Percentiles rank a stretch among this genome's conserved stretches.
These are phyloP conservation scores for Ophiocytium majus DNA, from an alignment of 352 stramenopile genomes.

Conservation along the genomic window DNA sequence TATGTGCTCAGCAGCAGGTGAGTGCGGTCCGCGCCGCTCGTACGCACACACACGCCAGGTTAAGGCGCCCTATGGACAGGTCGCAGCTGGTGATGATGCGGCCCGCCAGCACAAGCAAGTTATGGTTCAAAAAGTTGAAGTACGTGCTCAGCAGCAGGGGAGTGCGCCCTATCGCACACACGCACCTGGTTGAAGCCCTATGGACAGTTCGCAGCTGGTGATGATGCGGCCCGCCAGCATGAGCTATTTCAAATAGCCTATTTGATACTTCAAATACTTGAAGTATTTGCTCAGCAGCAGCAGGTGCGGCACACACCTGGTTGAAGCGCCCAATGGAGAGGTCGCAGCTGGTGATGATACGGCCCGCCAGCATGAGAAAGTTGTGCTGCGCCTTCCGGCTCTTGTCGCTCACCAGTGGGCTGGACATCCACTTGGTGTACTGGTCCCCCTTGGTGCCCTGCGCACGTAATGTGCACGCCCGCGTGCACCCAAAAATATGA, in stretches of 20 bases:
- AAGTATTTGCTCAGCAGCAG: too few relatives aligned
- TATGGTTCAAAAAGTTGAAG: too few relatives aligned
- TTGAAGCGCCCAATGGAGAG: conserved; percentile 21
- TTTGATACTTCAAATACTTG: too few relatives aligned
- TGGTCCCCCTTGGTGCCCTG: conserved; percentile 47
- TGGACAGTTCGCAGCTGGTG: not conserved
- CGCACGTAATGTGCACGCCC: too few relatives aligned
- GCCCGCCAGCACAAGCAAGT: conserved; percentile 39
- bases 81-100: not conserved
- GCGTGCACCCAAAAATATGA: not conserved
- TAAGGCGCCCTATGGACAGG: conserved; percentile 4
- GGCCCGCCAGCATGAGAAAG: conserved; percentile 39
- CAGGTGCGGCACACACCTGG: not conserved
- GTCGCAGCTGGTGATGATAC: conserved; percentile 16
- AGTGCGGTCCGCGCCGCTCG: too few relatives aligned
- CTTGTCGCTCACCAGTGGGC: conserved; percentile 32
- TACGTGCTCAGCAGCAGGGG: too few relatives aligned
- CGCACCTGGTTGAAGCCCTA: conserved; percentile 15
- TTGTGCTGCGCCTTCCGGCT: conserved; percentile 40
- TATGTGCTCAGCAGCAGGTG: too few relatives aligned
- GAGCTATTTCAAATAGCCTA: too few relatives aligned
- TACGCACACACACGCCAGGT: not conserved
- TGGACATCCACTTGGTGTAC: conserved; percentile 53
- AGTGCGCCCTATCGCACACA: too few relatives aligned
- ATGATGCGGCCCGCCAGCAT: conserved; percentile 22